Base-by-base conservation (phyloP, 2,329 filamentous ascomycete species). In the Pleochaeta shiraiana region DNA sequence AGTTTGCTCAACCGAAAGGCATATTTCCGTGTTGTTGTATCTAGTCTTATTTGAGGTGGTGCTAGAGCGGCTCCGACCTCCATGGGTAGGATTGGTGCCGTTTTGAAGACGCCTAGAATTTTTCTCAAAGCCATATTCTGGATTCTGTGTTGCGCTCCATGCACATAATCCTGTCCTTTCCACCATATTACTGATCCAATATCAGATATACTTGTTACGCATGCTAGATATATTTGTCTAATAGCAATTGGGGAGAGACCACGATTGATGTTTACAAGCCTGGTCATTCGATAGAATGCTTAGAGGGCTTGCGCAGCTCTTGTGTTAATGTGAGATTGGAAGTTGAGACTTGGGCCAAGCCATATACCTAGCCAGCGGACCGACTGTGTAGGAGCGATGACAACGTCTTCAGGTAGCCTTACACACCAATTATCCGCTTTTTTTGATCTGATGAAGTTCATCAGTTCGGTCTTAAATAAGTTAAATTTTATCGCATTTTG, bases 1-100 rank as follows among this genome's bases (percentile, higher is more conserved):
- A 57, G 53, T 57, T 57, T 57, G 53, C 53, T 57, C 28, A 57
- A 57, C 24, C 53, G 28, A n/a, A 57, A 50, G 45, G 45, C 45
- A 50, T 50, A 50, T n/a, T 50, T 19, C 45, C 45, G 14, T 24
- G 21, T 50, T 19, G 14, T 7, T 50, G 14, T 50, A 50, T 24
- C 45, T 19, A 53, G 45, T 26, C 45, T 53, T 4, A 53, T 28
- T 12, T 28, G n/a, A 3, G 47, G 47, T 53, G 19, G 47, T 53
- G 6, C 7, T 4, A 53, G 47, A 53, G 47, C 47, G 6, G 47
- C 7, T 53, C 24, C 47, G 1, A 53, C 19, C 11, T 53, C 47
- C 47, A 53, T 53, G 1, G 47, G 47, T 6, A 53, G 6, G 24
- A 53, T 53, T 24, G 47, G 47, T 9, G 47, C 47, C 26, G 19